phyloP scores from a whole-genome alignment of 768 basidiomycete genomes.

The Porphyrellus cyaneotinctus region DNA sequence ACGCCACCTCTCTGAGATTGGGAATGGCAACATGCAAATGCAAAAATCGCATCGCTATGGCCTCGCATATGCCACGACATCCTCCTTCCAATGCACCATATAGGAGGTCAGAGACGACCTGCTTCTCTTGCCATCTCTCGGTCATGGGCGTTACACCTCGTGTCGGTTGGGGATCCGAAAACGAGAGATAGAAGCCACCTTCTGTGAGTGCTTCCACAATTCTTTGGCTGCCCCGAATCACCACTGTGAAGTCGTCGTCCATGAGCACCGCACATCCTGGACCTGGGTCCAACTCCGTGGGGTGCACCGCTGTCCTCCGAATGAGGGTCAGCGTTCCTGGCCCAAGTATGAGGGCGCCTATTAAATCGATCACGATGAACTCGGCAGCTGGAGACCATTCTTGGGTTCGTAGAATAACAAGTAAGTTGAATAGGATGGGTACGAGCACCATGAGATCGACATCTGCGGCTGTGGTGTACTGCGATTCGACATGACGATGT shows the following conservation, averaged over 20 bases:
- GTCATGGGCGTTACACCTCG: background rate
- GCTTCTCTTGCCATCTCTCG: constrained; percentile 6
- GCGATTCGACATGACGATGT: background rate
- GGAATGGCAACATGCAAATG: constrained; percentile 6
- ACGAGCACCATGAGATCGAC: constrained; percentile 12
- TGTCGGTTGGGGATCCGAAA: background rate
- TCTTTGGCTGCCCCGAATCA: constrained; percentile 14
- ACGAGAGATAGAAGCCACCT: constrained; percentile 20
- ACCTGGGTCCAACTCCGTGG: constrained; percentile 4
- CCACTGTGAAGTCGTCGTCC: constrained; percentile 14
- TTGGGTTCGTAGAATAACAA: constrained; percentile 7
- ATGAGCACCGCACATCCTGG: constrained; percentile 18
- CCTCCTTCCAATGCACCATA: constrained; percentile 13
- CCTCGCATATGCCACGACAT: constrained; percentile 15
- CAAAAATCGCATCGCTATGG: constrained; percentile 11
- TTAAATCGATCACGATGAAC: constrained; percentile 6
- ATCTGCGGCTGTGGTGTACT: constrained; percentile 10
- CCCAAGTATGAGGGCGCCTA: constrained; percentile 14
- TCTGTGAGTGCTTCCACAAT: constrained; percentile 17
- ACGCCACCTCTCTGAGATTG: constrained; percentile 2
- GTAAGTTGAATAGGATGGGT: constrained; percentile 11
- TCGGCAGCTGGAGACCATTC: constrained; percentile 5
- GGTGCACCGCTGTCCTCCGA: constrained; percentile 8
- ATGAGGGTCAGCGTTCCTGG: constrained; percentile 16
- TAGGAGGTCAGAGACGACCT: constrained; percentile 3